phyloP scores from a whole-genome alignment of 345 rosid genomes.

The Cardamine resedifolia region DNA sequence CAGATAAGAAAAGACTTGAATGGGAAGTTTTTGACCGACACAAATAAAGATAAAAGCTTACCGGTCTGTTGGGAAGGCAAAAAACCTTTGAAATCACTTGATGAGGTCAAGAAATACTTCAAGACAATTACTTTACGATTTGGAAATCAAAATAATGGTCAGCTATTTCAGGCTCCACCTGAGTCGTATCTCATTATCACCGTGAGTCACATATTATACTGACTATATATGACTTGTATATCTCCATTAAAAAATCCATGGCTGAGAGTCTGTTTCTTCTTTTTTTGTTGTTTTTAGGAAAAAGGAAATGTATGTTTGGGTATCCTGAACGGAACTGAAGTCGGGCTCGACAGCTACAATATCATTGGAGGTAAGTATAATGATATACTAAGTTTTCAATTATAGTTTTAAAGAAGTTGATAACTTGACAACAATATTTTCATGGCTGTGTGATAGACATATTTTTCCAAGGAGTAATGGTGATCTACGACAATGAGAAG shows the following conservation, averaged over 20 bases:
- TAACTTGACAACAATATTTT: conserved; percentile 16
- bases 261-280: conserved; percentile 20
- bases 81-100: conserved; percentile 50
- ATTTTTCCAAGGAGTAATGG: conserved; percentile 60
- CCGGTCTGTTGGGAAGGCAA: conserved; percentile 85
- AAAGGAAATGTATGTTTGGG: conserved; percentile 84
- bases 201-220: conserved; percentile 40
- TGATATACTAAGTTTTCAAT: neutral
- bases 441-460: conserved; percentile 46
- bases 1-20: conserved; percentile 31
- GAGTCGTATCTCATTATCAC: conserved; percentile 77
- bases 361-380: conserved; percentile 65
- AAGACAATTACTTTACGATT: conserved; percentile 58
- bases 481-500: conserved; percentile 77
- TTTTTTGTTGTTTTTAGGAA: conserved; percentile 40
- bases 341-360: conserved; percentile 47
- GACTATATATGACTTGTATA: neutral
- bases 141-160: conserved; percentile 45
- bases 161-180: conserved; percentile 56
- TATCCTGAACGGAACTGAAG: conserved; percentile 65
- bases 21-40: conserved; percentile 53
- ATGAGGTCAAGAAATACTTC: conserved; percentile 59
- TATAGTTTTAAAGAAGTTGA: neutral
- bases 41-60: conserved; percentile 60
- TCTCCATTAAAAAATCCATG: neutral